These are phyloP conservation scores for Penicillium subrubescens DNA, from an alignment of 495 filamentous ascomycete genomes.

Conservation along the genomic window DNA sequence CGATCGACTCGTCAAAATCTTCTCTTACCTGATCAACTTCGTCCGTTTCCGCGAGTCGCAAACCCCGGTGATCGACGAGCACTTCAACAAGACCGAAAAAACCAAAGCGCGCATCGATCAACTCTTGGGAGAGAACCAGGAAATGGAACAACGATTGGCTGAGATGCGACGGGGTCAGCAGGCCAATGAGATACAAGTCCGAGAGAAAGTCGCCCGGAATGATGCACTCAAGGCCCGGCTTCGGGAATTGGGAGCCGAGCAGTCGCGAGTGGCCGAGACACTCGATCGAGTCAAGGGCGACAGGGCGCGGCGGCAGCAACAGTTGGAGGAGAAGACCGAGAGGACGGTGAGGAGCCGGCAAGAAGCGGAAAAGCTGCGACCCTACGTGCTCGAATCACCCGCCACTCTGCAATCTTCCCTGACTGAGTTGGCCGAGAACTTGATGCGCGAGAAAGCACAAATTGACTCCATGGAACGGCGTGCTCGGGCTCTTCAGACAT, in stretches of 20 bases:
- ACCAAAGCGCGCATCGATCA: constrained; percentile 84
- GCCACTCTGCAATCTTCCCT: constrained; percentile 79
- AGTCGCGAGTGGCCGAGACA: constrained; percentile 76
- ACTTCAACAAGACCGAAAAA: constrained; percentile 85
- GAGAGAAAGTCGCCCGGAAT: constrained; percentile 79
- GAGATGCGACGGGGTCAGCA: constrained; percentile 77
- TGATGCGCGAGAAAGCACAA: constrained; percentile 73
- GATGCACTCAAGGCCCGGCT: constrained; percentile 80
- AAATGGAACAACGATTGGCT: constrained; percentile 75
- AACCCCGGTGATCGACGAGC: constrained; percentile 80
- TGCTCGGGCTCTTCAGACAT: constrained; percentile 86
- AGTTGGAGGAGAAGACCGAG: constrained; percentile 80
- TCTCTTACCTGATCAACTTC: constrained; percentile 97
- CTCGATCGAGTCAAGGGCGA: constrained; percentile 74
- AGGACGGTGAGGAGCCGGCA: constrained; percentile 58
- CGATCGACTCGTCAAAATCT: constrained; percentile 83
- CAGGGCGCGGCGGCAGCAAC: constrained; percentile 67
- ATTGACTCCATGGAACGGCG: constrained; percentile 87
- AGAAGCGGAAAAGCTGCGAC: constrained; percentile 83
- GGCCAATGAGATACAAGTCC: constrained; percentile 74
- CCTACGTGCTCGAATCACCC: constrained; percentile 88
- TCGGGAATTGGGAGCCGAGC: constrained; percentile 71
- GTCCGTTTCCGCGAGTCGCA: constrained; percentile 93
- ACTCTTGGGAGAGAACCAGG: constrained; percentile 83
- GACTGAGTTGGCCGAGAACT: constrained; percentile 74